Evolutionary conservation across 2,329 filamentous ascomycete species (phyloP).

Genomic region (Alternaria burnsii): DNA sequence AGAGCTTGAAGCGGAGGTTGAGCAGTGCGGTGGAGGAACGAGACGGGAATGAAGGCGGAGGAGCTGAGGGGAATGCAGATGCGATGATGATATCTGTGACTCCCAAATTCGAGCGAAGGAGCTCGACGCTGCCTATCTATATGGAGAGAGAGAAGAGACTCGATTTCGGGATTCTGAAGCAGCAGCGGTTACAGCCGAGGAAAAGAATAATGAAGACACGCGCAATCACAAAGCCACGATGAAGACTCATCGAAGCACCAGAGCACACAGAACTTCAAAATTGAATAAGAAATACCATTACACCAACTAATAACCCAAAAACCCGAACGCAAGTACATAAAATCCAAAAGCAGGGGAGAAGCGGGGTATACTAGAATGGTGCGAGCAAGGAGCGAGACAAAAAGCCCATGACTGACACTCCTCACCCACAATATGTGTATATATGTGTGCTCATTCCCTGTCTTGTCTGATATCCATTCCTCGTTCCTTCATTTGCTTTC

Average conservation of each 20-base stretch:
- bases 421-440: constrained; percentile 2
- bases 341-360: constrained; percentile 5
- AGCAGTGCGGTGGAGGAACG: neutral
- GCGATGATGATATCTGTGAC: neutral
- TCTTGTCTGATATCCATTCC: neutral
- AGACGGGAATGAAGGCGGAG: neutral
- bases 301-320: constrained; percentile 1
- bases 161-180: neutral
- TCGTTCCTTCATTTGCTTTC: neutral
- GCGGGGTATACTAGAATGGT: constrained; percentile 8
- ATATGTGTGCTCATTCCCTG: constrained; percentile 4
- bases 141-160: neutral
- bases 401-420: neutral
- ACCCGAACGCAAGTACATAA: neutral
- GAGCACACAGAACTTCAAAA: neutral
- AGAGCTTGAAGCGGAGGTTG: neutral
- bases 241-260: neutral
- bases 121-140: neutral
- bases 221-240: neutral
- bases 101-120: neutral
- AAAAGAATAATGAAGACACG: neutral
- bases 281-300: neutral
- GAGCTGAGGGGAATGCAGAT: neutral
- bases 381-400: constrained; percentile 1
- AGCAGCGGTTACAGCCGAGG: neutral